A percentile compares a stretch with the other conserved stretches of the same genome.
phyloP scores from a whole-genome alignment of 2,329 filamentous ascomycete genomes.

The Rugonectria rugulosa region DNA sequence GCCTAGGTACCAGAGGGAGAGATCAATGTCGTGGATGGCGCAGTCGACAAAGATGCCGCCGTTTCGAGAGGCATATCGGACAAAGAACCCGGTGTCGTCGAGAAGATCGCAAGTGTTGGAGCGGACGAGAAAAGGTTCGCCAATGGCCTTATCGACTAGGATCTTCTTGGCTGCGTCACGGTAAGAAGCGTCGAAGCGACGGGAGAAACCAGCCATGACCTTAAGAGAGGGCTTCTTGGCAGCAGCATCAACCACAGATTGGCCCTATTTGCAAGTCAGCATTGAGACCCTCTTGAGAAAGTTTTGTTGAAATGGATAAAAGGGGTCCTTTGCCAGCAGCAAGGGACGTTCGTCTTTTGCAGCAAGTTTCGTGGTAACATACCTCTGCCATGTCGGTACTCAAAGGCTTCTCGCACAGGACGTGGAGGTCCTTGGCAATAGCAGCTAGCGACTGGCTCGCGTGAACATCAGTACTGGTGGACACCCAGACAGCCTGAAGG shows the following conservation, averaged over 20 bases:
- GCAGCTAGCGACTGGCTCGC: slow-evolving; percentile 24
- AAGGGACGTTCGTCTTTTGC: accelerated
- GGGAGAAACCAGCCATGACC: slow-evolving; percentile 58
- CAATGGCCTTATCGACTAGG: slow-evolving; percentile 58
- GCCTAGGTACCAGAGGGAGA: slow-evolving; percentile 41
- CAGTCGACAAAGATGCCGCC: slow-evolving; percentile 76
- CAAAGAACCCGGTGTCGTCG: slow-evolving; percentile 71
- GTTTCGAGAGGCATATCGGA: slow-evolving; percentile 67
- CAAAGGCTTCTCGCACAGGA: slow-evolving; percentile 32
- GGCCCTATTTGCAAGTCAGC: slow-evolving; percentile 51
- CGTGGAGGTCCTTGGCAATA: slow-evolving; percentile 22
- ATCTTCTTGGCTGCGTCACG: slow-evolving; percentile 63
- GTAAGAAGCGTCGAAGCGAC: slow-evolving; percentile 69
- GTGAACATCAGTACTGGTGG: slow-evolving; percentile 27
- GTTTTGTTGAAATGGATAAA: too few species aligned
- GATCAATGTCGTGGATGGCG: slow-evolving; percentile 70
- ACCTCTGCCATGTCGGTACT: slow-evolving; percentile 57
- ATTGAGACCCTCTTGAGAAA: too few species aligned
- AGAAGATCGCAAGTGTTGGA: slow-evolving; percentile 73
- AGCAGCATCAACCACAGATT: slow-evolving; percentile 65
- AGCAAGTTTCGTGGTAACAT: too few species aligned
- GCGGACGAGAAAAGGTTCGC: slow-evolving; percentile 66
- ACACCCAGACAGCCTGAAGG: slow-evolving; percentile 28
- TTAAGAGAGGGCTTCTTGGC: slow-evolving; percentile 64
- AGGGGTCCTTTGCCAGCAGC: too few species aligned